These are phyloP conservation scores for Aspergillus floridensis DNA, from an alignment of 2,329 filamentous ascomycete genomes.

Conservation along the genomic window DNA sequence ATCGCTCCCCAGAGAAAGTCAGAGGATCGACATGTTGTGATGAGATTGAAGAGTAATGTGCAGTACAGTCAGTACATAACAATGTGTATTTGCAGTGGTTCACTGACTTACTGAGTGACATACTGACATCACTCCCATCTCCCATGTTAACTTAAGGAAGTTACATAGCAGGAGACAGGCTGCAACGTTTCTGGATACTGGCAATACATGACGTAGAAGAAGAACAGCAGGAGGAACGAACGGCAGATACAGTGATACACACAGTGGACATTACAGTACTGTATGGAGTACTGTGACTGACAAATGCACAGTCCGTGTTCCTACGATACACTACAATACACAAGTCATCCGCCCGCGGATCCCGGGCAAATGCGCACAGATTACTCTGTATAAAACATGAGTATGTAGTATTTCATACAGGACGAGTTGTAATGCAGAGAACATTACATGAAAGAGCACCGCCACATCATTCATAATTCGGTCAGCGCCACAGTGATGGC, in stretches of 20 bases:
- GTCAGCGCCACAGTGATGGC: conserved; percentile 11
- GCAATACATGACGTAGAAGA: not conserved
- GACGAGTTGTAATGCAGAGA: not conserved
- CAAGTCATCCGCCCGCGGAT: not conserved
- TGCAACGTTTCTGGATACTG: not conserved
- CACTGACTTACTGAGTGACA: not conserved
- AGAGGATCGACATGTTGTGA: not conserved
- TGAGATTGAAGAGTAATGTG: not conserved
- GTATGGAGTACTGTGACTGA: too few species aligned
- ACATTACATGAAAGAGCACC: not conserved
- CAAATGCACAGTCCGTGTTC: too few species aligned
- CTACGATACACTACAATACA: not conserved
- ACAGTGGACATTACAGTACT: too few species aligned
- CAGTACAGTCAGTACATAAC: too few species aligned
- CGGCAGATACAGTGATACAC: too few species aligned
- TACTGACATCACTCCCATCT: not conserved
- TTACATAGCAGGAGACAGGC: not conserved
- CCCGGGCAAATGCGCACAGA: not conserved
- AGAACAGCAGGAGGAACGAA: too few species aligned
- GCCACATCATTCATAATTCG: conserved; percentile 4
- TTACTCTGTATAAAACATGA: too few species aligned
- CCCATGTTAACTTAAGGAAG: too few species aligned
- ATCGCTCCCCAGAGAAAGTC: too few species aligned
- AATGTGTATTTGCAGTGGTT: too few species aligned
- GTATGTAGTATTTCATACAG: not conserved